Base-by-base conservation (phyloP, 371 early-diverging fungal species). In the Entomophthora muscae region DNA sequence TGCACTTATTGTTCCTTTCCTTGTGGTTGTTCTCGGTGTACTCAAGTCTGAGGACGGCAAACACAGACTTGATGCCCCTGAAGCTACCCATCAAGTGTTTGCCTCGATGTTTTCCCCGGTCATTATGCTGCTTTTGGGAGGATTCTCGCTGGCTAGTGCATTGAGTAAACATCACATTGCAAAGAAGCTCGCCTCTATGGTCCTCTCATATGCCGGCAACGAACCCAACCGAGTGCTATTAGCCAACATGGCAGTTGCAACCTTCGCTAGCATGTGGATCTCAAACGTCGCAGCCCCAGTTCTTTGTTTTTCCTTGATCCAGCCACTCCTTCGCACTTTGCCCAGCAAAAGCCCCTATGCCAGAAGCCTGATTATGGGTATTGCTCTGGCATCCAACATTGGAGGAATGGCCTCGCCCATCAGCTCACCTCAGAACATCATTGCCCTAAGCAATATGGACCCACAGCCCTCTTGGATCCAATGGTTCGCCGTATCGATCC, bases 371-470 rank as follows among this genome's bases (percentile, higher is more conserved):
- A 80, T 97, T 29, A 74, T 97, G 2, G 97, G 96, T 17, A 93
- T 95, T 65, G 97, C 97, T 1, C 73, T 97, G 57, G 92, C 95
- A 5, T 84, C 92, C 32, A 93, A 95, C 64, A 83, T 96, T 30
- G 97, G 95, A 55, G 95, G 95, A 32, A 95, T 95, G 96, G 90
- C 91, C 0, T 88, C 91, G n/a, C 97, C 97, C 2, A 96, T 96
- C 70, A 79, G 90, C 10, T 91, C 91, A 1, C 97, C 97, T n/a
- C 96, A 96, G 68, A 95, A 95, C 74, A 83, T 85, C 59, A 82
- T 95, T 55, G 83, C 95, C 13, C 73, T 97, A 57, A 77, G 80
- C 70, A 83, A 82, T 66, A 91, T 95, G 89, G 66, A 77, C 27
- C 94, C 93, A 5, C 70, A 81, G 3, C 91, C 91, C 1, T 81